Conservation (phyloP, 2,329 filamentous ascomycete species). For the Sarocladium brachiariae region DNA sequence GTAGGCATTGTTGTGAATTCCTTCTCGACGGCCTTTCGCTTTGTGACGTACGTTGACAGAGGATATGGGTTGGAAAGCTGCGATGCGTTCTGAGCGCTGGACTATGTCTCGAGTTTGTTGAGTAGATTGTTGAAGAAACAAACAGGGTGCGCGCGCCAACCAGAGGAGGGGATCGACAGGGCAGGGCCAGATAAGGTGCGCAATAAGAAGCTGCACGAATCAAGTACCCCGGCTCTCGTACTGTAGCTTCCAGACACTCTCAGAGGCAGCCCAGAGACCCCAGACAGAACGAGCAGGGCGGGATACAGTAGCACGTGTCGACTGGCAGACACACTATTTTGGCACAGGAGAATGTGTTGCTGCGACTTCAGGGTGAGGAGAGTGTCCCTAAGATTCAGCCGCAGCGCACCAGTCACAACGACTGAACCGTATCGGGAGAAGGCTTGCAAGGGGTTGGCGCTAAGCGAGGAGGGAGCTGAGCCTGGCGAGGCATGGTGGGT, state of each 20-base stretch:
- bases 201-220: neutral
- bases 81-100: too few species aligned
- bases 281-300: too few species aligned
- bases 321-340: too few species aligned
- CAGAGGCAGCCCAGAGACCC: neutral
- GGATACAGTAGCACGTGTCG: too few species aligned
- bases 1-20: constrained; percentile 7
- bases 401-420: neutral
- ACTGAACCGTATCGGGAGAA: neutral
- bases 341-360: neutral
- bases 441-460: neutral
- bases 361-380: too few species aligned
- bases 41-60: too few species aligned
- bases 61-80: too few species aligned
- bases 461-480: neutral
- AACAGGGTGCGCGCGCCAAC: neutral
- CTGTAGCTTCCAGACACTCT: too few species aligned
- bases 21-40: too few species aligned
- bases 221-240: too few species aligned
- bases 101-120: too few species aligned
- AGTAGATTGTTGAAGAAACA: neutral
- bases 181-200: neutral
- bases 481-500: too few species aligned
- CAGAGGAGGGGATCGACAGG: neutral
- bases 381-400: neutral